A percentile compares a stretch with the other conserved stretches of the same genome.
phyloP scores from a whole-genome alignment of 805 yeast genomes.

The Zygosaccharomyces gambellarensis region DNA sequence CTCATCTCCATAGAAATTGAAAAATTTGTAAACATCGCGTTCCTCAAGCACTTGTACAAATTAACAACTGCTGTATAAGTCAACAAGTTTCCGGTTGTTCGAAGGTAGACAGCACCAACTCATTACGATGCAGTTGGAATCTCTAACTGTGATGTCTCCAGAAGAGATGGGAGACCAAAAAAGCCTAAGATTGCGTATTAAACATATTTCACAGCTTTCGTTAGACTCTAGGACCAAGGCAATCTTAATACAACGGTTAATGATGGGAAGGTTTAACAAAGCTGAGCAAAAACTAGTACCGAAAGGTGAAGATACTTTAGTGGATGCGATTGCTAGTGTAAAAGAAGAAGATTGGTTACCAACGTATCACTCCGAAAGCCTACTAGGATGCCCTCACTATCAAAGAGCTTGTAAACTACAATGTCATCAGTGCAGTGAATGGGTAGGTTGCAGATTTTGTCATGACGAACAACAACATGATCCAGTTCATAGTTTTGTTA shows the following conservation, averaged over 20 bases:
- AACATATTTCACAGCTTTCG: slow-evolving; percentile 16
- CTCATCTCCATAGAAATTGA: neutral
- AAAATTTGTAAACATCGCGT: slow-evolving; percentile 5
- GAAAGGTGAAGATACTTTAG: slow-evolving; percentile 15
- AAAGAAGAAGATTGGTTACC: slow-evolving; percentile 46
- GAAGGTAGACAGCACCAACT: neutral
- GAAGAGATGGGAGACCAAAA: slow-evolving; percentile 16
- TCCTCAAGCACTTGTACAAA: neutral
- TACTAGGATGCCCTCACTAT: slow-evolving; percentile 79
- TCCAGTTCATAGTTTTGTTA: slow-evolving; percentile 48
- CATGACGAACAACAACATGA: slow-evolving; percentile 56
- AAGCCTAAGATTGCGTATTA: slow-evolving; percentile 14
- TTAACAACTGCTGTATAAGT: neutral
- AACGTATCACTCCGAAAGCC: slow-evolving; percentile 44
- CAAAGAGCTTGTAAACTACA: slow-evolving; percentile 78
- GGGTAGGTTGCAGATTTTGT: slow-evolving; percentile 82
- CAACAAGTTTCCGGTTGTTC: neutral
- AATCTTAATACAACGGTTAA: slow-evolving; percentile 50
- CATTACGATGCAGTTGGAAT: slow-evolving; percentile 5
- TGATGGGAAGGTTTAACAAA: slow-evolving; percentile 64
- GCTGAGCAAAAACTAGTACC: slow-evolving; percentile 35
- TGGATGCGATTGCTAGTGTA: slow-evolving; percentile 32
- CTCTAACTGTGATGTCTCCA: slow-evolving; percentile 11
- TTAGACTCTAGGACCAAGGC: slow-evolving; percentile 17
- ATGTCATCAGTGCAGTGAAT: slow-evolving; percentile 66